phyloP scores from a whole-genome alignment of 2,329 filamentous ascomycete species.

The Colletotrichum destructivum region DNA sequence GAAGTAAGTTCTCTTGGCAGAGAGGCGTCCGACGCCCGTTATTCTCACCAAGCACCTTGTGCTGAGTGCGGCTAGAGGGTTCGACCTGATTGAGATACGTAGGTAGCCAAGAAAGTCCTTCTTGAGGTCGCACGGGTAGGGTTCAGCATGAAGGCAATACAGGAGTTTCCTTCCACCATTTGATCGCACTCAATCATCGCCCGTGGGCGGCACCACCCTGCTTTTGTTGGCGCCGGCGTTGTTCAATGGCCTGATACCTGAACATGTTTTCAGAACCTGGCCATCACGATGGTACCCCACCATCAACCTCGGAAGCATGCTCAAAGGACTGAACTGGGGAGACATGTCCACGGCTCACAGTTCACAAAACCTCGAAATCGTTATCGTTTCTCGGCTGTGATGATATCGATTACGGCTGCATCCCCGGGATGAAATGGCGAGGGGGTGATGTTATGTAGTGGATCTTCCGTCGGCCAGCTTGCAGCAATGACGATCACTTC shows the following conservation, averaged over 20 bases:
- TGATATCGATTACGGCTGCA: slow-evolving; percentile 1
- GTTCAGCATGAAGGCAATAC: slow-evolving; percentile 1
- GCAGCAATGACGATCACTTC: slow-evolving; percentile 4
- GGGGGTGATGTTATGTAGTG: neutral
- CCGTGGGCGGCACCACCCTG: slow-evolving; percentile 10
- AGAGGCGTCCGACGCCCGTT: slow-evolving; percentile 10
- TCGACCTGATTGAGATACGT: neutral
- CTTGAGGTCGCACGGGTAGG: no score
- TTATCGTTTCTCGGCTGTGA: neutral
- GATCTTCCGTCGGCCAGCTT: slow-evolving; percentile 11
- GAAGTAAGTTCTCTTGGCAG: slow-evolving; percentile 1
- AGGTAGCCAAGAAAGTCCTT: no score
- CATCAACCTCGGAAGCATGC: neutral
- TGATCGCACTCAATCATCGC: neutral
- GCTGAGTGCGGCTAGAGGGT: slow-evolving; percentile 5
- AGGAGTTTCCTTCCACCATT: slow-evolving; percentile 10
- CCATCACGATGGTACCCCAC: neutral
- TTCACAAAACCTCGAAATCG: neutral
- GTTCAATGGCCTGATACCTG: slow-evolving; percentile 26
- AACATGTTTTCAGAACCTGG: neutral
- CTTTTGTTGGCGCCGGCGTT: slow-evolving; percentile 16
- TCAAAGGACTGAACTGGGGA: neutral
- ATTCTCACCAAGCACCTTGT: slow-evolving; percentile 14
- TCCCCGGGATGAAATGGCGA: slow-evolving; percentile 1
- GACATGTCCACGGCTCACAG: neutral